Percentiles rank a stretch among this genome's conserved stretches.
Conservation (phyloP, 345 rosid genomes). For the Corchorus olitorius region DNA sequence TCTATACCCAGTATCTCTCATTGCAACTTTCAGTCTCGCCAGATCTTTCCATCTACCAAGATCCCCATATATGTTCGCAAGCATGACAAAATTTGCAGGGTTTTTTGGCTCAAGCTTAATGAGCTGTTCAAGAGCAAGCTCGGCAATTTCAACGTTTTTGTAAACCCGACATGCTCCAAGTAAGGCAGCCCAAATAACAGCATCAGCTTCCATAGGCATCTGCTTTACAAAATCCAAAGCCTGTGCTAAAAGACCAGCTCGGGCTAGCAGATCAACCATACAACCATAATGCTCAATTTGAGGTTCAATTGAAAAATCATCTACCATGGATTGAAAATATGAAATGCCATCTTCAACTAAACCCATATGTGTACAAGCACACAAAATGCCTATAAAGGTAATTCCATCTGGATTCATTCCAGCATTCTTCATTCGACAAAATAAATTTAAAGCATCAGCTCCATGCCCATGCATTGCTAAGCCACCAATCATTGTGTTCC, state of each 20-base stretch:
- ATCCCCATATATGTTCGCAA: slow-evolving; percentile 78
- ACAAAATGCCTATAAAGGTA: slow-evolving; percentile 69
- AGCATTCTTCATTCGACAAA: slow-evolving; percentile 52
- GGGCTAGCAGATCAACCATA: slow-evolving; percentile 74
- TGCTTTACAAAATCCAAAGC: slow-evolving; percentile 67
- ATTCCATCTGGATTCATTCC: slow-evolving; percentile 66
- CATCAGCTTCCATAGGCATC: slow-evolving; percentile 77
- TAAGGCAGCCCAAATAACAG: slow-evolving; percentile 78
- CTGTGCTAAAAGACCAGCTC: slow-evolving; percentile 68
- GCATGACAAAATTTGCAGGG: slow-evolving; percentile 73
- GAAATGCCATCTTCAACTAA: slow-evolving; percentile 70
- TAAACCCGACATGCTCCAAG: slow-evolving; percentile 78
- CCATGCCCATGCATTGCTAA: slow-evolving; percentile 76
- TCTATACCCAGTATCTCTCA: slow-evolving; percentile 74
- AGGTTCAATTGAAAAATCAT: slow-evolving; percentile 60
- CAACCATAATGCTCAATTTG: slow-evolving; percentile 90
- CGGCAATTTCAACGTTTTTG: slow-evolving; percentile 74
- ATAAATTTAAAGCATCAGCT: slow-evolving; percentile 62
- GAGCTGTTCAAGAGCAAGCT: slow-evolving; percentile 62
- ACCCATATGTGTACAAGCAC: slow-evolving; percentile 78
- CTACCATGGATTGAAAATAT: slow-evolving; percentile 63
- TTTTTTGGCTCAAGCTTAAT: slow-evolving; percentile 66
- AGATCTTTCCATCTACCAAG: slow-evolving; percentile 69
- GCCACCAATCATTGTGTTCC: slow-evolving; percentile 76
- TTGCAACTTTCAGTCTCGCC: slow-evolving; percentile 71